Percentiles rank a stretch among this genome's conserved stretches.
phyloP scores from a whole-genome alignment of 805 yeast genomes.

The Saturnispora ahearnii region DNA sequence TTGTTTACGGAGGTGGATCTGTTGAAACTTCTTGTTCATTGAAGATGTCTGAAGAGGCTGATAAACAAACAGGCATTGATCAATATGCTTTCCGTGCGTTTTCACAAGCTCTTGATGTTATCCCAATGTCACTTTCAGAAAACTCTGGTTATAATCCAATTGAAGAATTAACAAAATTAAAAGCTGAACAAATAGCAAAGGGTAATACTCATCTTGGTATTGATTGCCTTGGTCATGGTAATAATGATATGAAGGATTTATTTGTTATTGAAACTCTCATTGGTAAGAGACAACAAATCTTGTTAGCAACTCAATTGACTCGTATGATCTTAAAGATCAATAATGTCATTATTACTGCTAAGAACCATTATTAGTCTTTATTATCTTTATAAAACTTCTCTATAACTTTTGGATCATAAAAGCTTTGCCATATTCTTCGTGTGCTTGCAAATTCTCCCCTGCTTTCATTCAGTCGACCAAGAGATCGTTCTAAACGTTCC shows the following conservation, averaged over 20 bases:
- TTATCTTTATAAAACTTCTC: constrained; percentile 11
- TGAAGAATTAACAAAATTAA: constrained; percentile 75
- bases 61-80: constrained; percentile 87
- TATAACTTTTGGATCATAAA: constrained; percentile 17
- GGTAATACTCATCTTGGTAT: constrained; percentile 71
- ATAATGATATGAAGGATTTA: constrained; percentile 86
- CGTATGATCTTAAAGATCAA: constrained; percentile 97
- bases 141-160: constrained; percentile 94
- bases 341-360: constrained; percentile 72
- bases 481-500: constrained; percentile 6
- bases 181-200: constrained; percentile 76
- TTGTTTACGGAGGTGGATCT: constrained; percentile 99
- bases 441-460: constrained; percentile 9
- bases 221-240: constrained; percentile 83
- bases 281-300: constrained; percentile 92
- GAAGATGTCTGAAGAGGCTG: constrained; percentile 87
- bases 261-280: constrained; percentile 95
- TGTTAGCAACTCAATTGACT: constrained; percentile 93
- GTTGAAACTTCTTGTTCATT: constrained; percentile 92
- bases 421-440: constrained; percentile 17
- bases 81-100: constrained; percentile 98
- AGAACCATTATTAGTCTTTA: constrained; percentile 21
- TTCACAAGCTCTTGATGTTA: constrained; percentile 79
- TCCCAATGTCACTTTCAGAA: constrained; percentile 93
- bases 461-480: constrained; percentile 8